These are phyloP conservation scores for Thielaviopsis cerberus DNA, from an alignment of 2,329 filamentous ascomycete genomes.

Conservation along the genomic window DNA sequence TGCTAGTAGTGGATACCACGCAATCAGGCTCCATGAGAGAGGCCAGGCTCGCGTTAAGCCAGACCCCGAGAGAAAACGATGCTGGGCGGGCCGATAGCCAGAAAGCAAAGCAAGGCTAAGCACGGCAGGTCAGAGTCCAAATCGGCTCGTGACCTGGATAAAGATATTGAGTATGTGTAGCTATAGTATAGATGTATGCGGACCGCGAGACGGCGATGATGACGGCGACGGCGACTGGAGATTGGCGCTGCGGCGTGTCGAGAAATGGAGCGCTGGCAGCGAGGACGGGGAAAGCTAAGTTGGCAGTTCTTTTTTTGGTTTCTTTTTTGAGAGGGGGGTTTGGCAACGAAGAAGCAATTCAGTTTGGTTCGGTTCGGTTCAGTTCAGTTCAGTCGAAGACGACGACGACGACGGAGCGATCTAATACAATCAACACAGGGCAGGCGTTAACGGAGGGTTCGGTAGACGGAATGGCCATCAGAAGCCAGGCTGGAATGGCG, in stretches of 20 bases:
- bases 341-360: not conserved
- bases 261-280: not conserved
- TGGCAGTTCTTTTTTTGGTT: not conserved
- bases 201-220: not conserved
- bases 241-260: slow-evolving; percentile 1
- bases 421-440: not conserved
- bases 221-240: not conserved
- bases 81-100: not conserved
- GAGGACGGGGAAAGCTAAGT: not conserved
- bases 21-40: slow-evolving; percentile 11
- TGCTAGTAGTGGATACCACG: slow-evolving; percentile 1
- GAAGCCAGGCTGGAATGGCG: not conserved
- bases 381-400: not conserved
- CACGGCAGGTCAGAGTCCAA: not conserved
- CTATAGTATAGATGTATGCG: not conserved
- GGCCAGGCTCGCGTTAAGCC: not conserved
- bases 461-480: not conserved
- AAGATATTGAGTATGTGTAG: slow-evolving; percentile 1
- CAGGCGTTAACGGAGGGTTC: not conserved
- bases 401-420: not conserved
- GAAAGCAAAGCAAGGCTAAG: not conserved
- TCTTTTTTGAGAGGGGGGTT: too few relatives aligned
- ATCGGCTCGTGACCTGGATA: not conserved
- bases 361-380: not conserved
- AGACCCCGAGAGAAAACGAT: not conserved